phyloP scores from a whole-genome alignment of 148 eudicot species.

The Rhododendron williamsianum region DNA sequence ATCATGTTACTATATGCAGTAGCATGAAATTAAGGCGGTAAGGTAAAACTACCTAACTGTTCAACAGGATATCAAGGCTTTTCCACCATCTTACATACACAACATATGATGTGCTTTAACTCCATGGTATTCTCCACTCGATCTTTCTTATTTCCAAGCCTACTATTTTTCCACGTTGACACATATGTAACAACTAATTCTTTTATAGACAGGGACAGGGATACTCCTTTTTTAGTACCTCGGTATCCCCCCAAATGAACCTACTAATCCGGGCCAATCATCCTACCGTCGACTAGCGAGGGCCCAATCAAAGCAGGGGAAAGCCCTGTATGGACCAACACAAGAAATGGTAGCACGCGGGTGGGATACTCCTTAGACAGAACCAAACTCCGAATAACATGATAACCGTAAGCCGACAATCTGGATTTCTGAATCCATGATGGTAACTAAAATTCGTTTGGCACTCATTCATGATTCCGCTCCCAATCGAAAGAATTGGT shows the following conservation, averaged over 20 bases:
- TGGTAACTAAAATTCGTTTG: not conserved
- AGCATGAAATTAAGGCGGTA: not conserved
- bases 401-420: not conserved
- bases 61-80: not conserved
- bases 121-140: not conserved
- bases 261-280: too few relatives aligned
- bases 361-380: too few relatives aligned
- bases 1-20: not conserved
- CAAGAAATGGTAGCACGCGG: too few relatives aligned
- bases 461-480: not conserved
- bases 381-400: not conserved
- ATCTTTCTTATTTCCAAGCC: not conserved
- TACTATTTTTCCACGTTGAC: not conserved
- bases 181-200: not conserved
- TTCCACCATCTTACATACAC: not conserved
- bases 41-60: not conserved
- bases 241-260: too few relatives aligned
- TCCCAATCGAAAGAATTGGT: not conserved
- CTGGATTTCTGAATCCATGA: not conserved
- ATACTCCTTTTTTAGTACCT: too few relatives aligned
- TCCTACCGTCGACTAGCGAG: too few relatives aligned
- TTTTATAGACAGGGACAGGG: too few relatives aligned
- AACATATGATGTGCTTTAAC: not conserved
- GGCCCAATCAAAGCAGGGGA: too few relatives aligned
- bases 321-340: too few relatives aligned